Evolutionary conservation across 2,329 filamentous ascomycete genomes (phyloP).

Genomic region (Delphinella strobiligena): DNA sequence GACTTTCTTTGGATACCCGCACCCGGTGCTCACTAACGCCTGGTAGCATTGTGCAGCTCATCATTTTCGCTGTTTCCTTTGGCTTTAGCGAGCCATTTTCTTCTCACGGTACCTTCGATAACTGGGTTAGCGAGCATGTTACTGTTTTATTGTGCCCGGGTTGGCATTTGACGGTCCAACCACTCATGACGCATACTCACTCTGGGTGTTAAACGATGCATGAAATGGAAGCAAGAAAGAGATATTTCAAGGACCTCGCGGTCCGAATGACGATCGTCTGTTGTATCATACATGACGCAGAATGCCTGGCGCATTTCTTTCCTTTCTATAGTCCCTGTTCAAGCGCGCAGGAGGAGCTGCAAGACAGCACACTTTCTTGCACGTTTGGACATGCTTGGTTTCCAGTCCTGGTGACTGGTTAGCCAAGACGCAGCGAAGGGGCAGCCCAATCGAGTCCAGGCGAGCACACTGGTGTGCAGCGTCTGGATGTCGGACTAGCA

Average conservation of each 20-base stretch:
- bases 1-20: slow-evolving; percentile 23
- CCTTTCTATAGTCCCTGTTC: background rate
- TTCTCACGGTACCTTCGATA: slow-evolving; percentile 11
- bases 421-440: background rate
- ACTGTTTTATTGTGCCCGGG: slow-evolving; percentile 17
- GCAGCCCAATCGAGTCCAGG: too few relatives aligned
- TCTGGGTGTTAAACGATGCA: slow-evolving; percentile 10
- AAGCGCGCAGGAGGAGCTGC: background rate
- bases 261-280: slow-evolving; percentile 3
- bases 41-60: slow-evolving; percentile 21
- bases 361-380: background rate
- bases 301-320: slow-evolving; percentile 7
- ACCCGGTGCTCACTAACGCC: slow-evolving; percentile 29
- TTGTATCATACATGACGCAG: background rate
- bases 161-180: slow-evolving; percentile 17
- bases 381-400: background rate
- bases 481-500: too few relatives aligned
- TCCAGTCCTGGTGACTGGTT: background rate
- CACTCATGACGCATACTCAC: slow-evolving; percentile 9
- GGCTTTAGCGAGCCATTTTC: background rate
- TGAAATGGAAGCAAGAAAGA: slow-evolving; percentile 7
- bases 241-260: slow-evolving; percentile 6
- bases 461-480: too few relatives aligned
- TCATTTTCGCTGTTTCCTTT: slow-evolving; percentile 37
- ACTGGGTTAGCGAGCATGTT: slow-evolving; percentile 32